Percentiles rank a stretch among this genome's conserved stretches.
Evolutionary conservation across 345 rosid species (phyloP).

Genomic region (Theobroma cacao): DNA sequence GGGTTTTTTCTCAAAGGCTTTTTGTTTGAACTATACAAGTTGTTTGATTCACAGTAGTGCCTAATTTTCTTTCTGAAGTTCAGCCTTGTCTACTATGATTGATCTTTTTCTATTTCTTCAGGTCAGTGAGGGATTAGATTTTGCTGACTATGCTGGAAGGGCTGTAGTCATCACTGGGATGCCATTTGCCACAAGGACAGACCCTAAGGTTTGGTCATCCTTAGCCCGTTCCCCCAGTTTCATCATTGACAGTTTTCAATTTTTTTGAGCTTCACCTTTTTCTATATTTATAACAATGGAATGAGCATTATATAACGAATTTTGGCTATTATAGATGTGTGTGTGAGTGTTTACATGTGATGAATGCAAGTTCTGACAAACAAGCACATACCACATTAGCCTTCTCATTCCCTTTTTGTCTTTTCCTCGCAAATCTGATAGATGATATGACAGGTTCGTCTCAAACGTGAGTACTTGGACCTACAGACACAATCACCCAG

Average conservation of each 20-base stretch:
- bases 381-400: not conserved
- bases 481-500: slow-evolving; percentile 33
- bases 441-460: slow-evolving; percentile 57
- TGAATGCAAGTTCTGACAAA: not conserved
- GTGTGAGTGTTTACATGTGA: not conserved
- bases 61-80: slow-evolving; percentile 7
- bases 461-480: slow-evolving; percentile 90
- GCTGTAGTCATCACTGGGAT: slow-evolving; percentile 90
- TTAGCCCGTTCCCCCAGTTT: not conserved
- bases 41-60: not conserved
- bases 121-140: slow-evolving; percentile 99
- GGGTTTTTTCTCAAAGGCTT: not conserved
- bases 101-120: slow-evolving; percentile 32
- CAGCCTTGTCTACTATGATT: slow-evolving; percentile 16
- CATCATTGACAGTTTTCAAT: not conserved
- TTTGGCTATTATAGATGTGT: not conserved
- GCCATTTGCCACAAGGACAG: slow-evolving; percentile 76
- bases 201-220: slow-evolving; percentile 74
- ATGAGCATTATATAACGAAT: slow-evolving; percentile 1
- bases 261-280: not conserved
- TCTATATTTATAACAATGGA: not conserved
- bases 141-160: slow-evolving; percentile 96
- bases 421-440: not conserved
- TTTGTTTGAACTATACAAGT: not conserved
- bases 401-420: not conserved